phyloP scores from a whole-genome alignment of 805 yeast species.

The Starmera dryadoides region DNA sequence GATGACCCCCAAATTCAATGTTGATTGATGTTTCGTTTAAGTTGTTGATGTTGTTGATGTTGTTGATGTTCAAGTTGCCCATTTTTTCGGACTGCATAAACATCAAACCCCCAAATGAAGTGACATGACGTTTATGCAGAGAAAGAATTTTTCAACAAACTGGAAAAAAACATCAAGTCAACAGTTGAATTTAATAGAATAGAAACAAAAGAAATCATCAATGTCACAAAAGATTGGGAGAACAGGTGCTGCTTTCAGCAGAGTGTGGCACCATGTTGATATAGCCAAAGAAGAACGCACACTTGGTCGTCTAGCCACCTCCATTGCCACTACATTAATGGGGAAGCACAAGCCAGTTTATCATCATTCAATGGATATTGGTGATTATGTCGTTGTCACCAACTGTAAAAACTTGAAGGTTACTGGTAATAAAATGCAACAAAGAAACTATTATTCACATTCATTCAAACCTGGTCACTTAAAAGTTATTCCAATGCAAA shows the following conservation, averaged over 20 bases:
- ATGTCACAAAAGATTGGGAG: slow-evolving; percentile 1
- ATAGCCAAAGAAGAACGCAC: slow-evolving; percentile 78
- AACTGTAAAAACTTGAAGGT: slow-evolving; percentile 76
- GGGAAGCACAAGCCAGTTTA: slow-evolving; percentile 97
- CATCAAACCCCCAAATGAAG: background rate
- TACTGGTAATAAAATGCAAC: slow-evolving; percentile 79
- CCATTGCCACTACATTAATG: slow-evolving; percentile 79
- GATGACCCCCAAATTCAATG: background rate
- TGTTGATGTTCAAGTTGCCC: background rate
- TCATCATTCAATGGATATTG: slow-evolving; percentile 75
- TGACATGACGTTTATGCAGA: background rate
- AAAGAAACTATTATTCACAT: slow-evolving; percentile 85
- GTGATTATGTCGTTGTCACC: slow-evolving; percentile 95
- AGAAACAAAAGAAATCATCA: background rate
- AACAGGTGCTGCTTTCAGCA: slow-evolving; percentile 69
- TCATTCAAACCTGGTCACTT: slow-evolving; percentile 86
- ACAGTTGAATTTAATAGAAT: background rate
- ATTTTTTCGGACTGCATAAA: background rate
- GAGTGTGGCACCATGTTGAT: slow-evolving; percentile 96
- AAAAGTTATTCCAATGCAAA: slow-evolving; percentile 75
- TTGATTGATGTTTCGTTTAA: background rate
- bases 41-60: background rate
- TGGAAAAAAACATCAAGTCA: too few relatives aligned
- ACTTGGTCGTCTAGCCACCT: slow-evolving; percentile 85
- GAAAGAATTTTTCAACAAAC: background rate